These are phyloP conservation scores for Apiospora koreana DNA, from an alignment of 2,329 filamentous ascomycete species.

Conservation along the genomic window DNA sequence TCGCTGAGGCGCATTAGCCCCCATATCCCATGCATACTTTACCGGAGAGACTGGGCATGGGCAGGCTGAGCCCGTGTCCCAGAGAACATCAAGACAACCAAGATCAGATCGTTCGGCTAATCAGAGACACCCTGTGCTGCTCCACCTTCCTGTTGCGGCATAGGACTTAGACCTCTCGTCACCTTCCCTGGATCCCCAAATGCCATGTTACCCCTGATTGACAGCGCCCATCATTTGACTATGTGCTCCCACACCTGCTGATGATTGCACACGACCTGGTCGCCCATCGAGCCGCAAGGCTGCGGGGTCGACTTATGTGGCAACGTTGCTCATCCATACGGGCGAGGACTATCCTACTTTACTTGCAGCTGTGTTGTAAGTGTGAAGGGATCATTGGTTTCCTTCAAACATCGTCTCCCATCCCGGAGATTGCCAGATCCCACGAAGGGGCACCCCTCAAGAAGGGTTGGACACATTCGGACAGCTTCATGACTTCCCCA, in stretches of 20 bases:
- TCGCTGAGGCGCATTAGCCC: background rate
- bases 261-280: background rate
- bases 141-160: slow-evolving; percentile 8
- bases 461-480: background rate
- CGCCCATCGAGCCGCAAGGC: background rate
- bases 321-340: slow-evolving; percentile 1
- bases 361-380: background rate
- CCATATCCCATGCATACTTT: background rate
- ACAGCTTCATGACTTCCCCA: background rate
- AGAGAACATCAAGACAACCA: background rate
- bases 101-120: slow-evolving; percentile 8
- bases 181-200: background rate
- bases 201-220: slow-evolving; percentile 11
- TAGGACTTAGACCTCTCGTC: background rate
- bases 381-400: background rate
- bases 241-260: background rate
- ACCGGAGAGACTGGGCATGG: background rate
- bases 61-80: background rate
- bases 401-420: background rate
- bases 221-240: slow-evolving; percentile 11
- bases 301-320: background rate
- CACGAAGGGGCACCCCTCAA: background rate
- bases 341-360: background rate
- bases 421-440: background rate
- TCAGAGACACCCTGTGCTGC: slow-evolving; percentile 1